Evolutionary conservation across 306 rosid genomes (phyloP), one percentile per base, ranked within the genome.

Genomic region (Lathyrus sativus): DNA sequence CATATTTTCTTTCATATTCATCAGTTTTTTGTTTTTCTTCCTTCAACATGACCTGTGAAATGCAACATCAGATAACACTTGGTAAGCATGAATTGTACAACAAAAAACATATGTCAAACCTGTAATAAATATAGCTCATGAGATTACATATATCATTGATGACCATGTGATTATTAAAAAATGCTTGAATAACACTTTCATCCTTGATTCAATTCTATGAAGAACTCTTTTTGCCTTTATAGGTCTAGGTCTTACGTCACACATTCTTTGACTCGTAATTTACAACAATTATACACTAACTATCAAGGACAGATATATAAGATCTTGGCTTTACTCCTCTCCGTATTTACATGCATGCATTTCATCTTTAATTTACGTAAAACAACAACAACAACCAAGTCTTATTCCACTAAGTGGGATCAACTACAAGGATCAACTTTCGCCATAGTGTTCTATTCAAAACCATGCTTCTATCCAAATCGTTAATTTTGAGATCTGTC

Each of bases 21-120:
- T 86, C 78, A 45, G 88, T 86, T 80, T 92, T 90, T 68, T 69
- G 83, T 74, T 84, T 86, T 86, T 92, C 96, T 45, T 72, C 84
- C 62, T 66, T 80, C 76, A 86, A 65, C 88, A 62, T 76, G 71
- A 72, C 83, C 98, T 92, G 90, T 63, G 73, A 22, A 70, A 66
- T 44, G 63, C 59, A 68, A 64, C 53, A 57, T 62, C 41, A 49
- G 28, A 72, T 69, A 51, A 54, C 62, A 64, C 12, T 65, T 43
- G 31, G 46, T 43, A 53, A 72, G 53, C 65, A 38, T 60, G 67
- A 63, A 70, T 53, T 48, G 51, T 31, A 67, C 50, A 69, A 44
- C 7, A 43, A 63, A 37, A 74, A 72, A 33, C 70, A 48, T 66
- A 58, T 54, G 71, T 33, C 13, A 57, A 74, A 60, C 61, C 69